phyloP scores from a whole-genome alignment of 768 basidiomycete genomes.

The Leucogyrophana mollusca region DNA sequence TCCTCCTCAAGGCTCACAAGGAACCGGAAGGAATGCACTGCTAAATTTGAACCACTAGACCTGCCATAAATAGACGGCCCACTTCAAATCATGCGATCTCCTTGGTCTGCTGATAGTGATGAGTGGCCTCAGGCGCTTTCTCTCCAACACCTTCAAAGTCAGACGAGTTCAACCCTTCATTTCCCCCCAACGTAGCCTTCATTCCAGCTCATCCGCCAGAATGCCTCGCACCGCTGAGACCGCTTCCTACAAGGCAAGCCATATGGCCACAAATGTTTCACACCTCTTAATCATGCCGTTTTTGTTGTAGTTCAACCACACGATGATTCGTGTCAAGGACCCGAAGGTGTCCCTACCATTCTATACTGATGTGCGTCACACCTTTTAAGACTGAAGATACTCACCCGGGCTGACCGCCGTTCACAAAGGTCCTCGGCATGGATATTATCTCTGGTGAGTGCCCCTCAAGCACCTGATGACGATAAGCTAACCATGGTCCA shows the following conservation, averaged over 20 bases:
- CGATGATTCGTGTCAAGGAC: slow-evolving; percentile 88
- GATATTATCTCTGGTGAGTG: slow-evolving; percentile 58
- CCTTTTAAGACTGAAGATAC: too few species aligned
- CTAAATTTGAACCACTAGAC: slow-evolving; percentile 1
- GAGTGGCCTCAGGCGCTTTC: slow-evolving; percentile 3
- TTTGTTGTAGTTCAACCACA: slow-evolving; percentile 69
- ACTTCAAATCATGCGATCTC: slow-evolving; percentile 1
- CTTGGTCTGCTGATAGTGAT: slow-evolving; percentile 2
- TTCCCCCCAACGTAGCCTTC: slow-evolving; percentile 8
- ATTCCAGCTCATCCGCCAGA: slow-evolving; percentile 17
- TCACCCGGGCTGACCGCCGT: too few species aligned
- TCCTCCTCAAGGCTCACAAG: neutral
- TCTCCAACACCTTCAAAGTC: slow-evolving; percentile 7
- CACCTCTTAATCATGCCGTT: neutral
- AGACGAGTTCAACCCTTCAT: slow-evolving; percentile 2
- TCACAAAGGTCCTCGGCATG: slow-evolving; percentile 65
- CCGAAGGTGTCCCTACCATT: slow-evolving; percentile 78
- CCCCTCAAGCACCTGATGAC: neutral
- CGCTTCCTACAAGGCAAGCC: slow-evolving; percentile 56
- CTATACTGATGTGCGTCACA: slow-evolving; percentile 61
- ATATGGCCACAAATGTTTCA: neutral
- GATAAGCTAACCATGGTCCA: slow-evolving; percentile 23
- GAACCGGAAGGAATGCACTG: neutral
- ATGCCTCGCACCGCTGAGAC: slow-evolving; percentile 70
- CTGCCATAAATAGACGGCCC: slow-evolving; percentile 13